Conservation (phyloP, 2,329 filamentous ascomycete species). For the Ceratocystis huliohia region DNA sequence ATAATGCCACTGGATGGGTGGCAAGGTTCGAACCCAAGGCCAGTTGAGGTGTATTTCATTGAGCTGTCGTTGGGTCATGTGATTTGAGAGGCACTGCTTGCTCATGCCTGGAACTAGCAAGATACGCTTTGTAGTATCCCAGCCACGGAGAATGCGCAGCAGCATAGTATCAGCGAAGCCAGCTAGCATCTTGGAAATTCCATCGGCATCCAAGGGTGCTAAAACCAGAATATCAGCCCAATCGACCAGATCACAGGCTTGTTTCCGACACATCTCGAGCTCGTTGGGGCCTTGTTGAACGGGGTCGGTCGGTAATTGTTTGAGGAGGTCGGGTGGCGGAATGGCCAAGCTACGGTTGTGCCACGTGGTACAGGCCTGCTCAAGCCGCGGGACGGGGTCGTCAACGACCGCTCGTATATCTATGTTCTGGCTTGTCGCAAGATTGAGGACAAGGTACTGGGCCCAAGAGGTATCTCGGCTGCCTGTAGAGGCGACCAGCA, state of each 20-base stretch:
- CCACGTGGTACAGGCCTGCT: slow-evolving; percentile 49
- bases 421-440: slow-evolving; percentile 52
- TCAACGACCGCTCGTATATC: slow-evolving; percentile 51
- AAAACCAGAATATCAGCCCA: slow-evolving; percentile 84
- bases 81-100: slow-evolving; percentile 77
- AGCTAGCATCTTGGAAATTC: slow-evolving; percentile 74
- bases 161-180: slow-evolving; percentile 72
- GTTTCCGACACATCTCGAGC: slow-evolving; percentile 17
- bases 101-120: slow-evolving; percentile 83
- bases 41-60: slow-evolving; percentile 72
- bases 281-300: slow-evolving; percentile 19
- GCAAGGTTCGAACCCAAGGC: slow-evolving; percentile 73
- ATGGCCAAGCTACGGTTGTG: slow-evolving; percentile 39
- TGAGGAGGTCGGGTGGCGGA: slow-evolving; percentile 30
- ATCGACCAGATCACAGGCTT: slow-evolving; percentile 56
- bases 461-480: slow-evolving; percentile 52
- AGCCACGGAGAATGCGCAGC: slow-evolving; percentile 68
- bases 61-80: slow-evolving; percentile 76
- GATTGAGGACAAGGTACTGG: slow-evolving; percentile 51
- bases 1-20: slow-evolving; percentile 73
- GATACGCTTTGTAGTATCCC: slow-evolving; percentile 77
- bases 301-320: slow-evolving; percentile 9
- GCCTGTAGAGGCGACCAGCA: slow-evolving; percentile 55
- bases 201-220: slow-evolving; percentile 72
- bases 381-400: slow-evolving; percentile 49